A percentile compares a stretch with the other conserved stretches of the same genome.
Conservation (phyloP, 2,329 filamentous ascomycete species). For the Apiospora hydei region DNA sequence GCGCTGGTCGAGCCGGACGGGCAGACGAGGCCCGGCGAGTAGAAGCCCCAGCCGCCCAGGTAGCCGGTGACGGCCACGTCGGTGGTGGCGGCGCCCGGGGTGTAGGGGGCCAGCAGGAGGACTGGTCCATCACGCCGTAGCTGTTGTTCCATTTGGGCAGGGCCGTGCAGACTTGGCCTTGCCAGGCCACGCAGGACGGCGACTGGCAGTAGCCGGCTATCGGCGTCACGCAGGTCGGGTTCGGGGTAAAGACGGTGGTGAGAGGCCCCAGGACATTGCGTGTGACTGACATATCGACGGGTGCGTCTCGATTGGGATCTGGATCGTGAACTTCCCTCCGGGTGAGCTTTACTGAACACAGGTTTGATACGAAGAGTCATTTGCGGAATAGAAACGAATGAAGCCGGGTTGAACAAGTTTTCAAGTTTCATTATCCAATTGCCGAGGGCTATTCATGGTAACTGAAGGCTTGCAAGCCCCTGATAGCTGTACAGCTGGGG, state of each 20-base stretch:
- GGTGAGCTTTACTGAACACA: not conserved
- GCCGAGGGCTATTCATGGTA: not conserved
- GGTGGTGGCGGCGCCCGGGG: not conserved
- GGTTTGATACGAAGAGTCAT: too few relatives aligned
- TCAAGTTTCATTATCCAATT: not conserved
- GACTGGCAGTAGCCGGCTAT: not conserved
- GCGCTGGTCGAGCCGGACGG: conserved; percentile 20
- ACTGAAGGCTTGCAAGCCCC: not conserved
- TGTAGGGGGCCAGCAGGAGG: conserved; percentile 18
- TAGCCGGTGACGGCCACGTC: not conserved
- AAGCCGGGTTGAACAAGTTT: not conserved
- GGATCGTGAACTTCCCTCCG: not conserved
- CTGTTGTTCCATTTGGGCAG: not conserved
- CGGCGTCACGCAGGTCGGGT: conserved; percentile 10
- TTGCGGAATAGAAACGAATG: not conserved
- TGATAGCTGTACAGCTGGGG: not conserved
- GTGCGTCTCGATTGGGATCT: not conserved
- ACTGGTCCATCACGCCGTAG: conserved; percentile 1
- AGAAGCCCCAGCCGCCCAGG: conserved; percentile 26
- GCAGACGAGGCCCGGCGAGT: conserved; percentile 27
- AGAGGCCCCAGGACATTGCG: conserved; percentile 22
- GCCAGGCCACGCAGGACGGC: not conserved
- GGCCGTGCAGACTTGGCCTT: not conserved
- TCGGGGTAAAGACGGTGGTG: conserved; percentile 21
- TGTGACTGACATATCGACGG: not conserved